Base-by-base conservation (phyloP, 768 basidiomycete species). In the Mycena rebaudengoi region DNA sequence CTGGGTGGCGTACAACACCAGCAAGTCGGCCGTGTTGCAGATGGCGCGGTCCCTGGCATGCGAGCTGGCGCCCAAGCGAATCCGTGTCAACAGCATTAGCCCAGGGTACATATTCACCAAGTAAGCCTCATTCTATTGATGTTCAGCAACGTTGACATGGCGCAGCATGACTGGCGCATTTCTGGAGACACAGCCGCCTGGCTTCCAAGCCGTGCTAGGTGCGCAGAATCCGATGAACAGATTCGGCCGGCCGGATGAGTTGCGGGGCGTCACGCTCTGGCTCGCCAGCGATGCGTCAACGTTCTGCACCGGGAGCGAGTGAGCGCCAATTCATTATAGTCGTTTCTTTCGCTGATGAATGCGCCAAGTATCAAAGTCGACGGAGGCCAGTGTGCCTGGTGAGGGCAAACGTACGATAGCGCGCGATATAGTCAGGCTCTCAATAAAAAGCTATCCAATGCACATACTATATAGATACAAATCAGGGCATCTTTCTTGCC, bases 21-120 rank as follows among this genome's bases (percentile, higher is more conserved):
- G 86, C 75, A 93, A 92, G 76, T 81, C 88, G 1, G 91, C 88
- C 20, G 88, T 93, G 13, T 65, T 91, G 23, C 91, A 93, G 76
- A 90, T 91, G 88, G 85, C 80, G 6, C 86, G 91, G 25, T 90
- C 88, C 67, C 85, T 93, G 85, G 91, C 90, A 2, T 90, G 88
- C 71, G 91, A 93, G 69, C 82, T 92, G 3, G 91, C 89, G 2
- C 75, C 75, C 18, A 78, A 87, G 68, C 74, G 78, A 2, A 91
- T 93, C 49, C 81, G 91, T 2, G 90, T 91, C 62, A 93, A 93
- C 71, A 78, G 85, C 5, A 77, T 92, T 56, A 90, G 88, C 53
- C 91, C 91, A 0, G 91, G 91, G 23, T 86, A 90, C 67, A 89
- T 91, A 25, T 86, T 88, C 69, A 90, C 90, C 0, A 79, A 81